Evolutionary conservation across 2,329 filamentous ascomycete genomes (phyloP).

Genomic region (Zasmidium citrigriseum): DNA sequence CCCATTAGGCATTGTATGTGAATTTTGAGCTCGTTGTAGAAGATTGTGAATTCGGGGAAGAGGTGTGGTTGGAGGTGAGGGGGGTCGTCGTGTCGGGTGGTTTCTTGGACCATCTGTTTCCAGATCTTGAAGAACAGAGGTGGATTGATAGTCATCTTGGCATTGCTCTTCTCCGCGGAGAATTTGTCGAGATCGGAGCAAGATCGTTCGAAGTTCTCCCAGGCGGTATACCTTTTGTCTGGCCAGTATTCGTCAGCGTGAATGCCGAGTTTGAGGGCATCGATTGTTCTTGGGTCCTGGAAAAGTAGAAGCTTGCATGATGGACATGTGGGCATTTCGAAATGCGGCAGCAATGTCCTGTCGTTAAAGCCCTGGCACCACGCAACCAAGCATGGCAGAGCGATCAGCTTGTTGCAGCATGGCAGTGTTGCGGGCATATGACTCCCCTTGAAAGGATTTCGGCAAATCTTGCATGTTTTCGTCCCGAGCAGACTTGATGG

Average conservation of each 20-base stretch:
- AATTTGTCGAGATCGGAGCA: slow-evolving; percentile 17
- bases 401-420: not conserved
- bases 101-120: not conserved
- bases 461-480: not conserved
- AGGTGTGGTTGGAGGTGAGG: not conserved
- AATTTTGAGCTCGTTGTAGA: not conserved
- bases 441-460: not conserved
- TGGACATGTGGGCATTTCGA: not conserved
- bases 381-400: not conserved
- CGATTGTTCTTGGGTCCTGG: not conserved
- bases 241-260: not conserved
- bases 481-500: not conserved
- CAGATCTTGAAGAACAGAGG: not conserved
- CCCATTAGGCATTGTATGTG: not conserved
- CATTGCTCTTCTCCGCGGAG: not conserved
- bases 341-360: not conserved
- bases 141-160: not conserved
- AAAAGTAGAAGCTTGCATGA: not conserved
- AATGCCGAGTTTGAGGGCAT: not conserved
- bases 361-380: not conserved
- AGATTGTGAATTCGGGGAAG: slow-evolving; percentile 1
- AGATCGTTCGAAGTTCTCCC: slow-evolving; percentile 20
- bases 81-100: not conserved
- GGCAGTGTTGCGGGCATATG: not conserved
- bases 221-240: slow-evolving; percentile 5